phyloP scores from a whole-genome alignment of 1,139 yeast genomes.

The Scheffersomyces quercinus region DNA sequence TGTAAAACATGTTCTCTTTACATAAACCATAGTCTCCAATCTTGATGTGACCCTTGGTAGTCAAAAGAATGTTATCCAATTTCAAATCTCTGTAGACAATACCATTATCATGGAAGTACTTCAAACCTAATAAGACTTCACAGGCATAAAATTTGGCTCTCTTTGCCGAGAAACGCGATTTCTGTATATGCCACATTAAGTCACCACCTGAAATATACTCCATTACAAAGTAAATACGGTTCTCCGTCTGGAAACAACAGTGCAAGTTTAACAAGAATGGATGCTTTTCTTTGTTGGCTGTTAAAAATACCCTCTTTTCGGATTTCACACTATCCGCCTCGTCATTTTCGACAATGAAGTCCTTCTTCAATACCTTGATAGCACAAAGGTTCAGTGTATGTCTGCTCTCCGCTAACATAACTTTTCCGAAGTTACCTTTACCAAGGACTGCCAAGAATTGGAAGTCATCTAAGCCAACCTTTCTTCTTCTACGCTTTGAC shows the following conservation, averaged over 20 bases:
- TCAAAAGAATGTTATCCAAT: constrained; percentile 86
- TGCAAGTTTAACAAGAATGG: constrained; percentile 90
- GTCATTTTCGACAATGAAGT: constrained; percentile 89
- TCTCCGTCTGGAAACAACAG: constrained; percentile 97
- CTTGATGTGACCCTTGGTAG: constrained; percentile 92
- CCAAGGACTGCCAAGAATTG: constrained; percentile 92
- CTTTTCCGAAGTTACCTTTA: constrained; percentile 97
- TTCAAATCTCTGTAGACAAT: constrained; percentile 96
- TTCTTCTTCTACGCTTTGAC: constrained; percentile 49
- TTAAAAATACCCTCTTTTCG: constrained; percentile 86
- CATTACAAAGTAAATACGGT: constrained; percentile 96
- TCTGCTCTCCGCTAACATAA: constrained; percentile 92
- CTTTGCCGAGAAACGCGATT: constrained; percentile 81
- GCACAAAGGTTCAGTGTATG: constrained; percentile 82
- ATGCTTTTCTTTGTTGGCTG: constrained; percentile 88
- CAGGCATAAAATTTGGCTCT: constrained; percentile 98
- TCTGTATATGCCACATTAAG: constrained; percentile 98
- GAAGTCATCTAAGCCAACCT: constrained; percentile 93
- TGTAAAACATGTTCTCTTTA: constrained; percentile 92
- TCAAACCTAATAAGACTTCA: constrained; percentile 86
- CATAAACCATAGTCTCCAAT: constrained; percentile 97
- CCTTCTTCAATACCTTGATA: constrained; percentile 92
- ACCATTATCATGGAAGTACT: constrained; percentile 93
- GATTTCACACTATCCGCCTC: constrained; percentile 94
- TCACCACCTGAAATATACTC: constrained; percentile 98